Conservation (phyloP, 164 flowering plant species). For the Liriodendron chinense region DNA sequence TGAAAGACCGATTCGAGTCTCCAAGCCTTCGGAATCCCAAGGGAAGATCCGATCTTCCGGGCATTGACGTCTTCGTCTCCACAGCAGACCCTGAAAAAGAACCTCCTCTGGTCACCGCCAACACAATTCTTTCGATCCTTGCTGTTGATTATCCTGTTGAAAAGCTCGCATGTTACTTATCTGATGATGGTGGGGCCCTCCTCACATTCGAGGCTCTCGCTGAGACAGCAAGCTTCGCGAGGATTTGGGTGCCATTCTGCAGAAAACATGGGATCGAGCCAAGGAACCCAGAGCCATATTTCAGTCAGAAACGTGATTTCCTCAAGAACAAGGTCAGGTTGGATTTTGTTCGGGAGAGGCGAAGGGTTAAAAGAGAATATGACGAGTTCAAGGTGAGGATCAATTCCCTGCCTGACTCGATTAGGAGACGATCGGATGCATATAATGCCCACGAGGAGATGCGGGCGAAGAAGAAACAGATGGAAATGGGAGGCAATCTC, state of each 20-base stretch:
- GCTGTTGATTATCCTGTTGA: conserved; percentile 92
- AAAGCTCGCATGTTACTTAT: conserved; percentile 76
- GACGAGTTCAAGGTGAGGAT: conserved; percentile 95
- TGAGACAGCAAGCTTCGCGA: conserved; percentile 83
- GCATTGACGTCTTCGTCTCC: conserved; percentile 84
- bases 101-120: conserved; percentile 92
- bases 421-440: conserved; percentile 87
- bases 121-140: conserved; percentile 82
- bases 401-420: conserved; percentile 77
- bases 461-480: conserved; percentile 56
- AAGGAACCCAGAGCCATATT: conserved; percentile 80
- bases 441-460: conserved; percentile 79
- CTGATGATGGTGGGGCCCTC: conserved; percentile 90
- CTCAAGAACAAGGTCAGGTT: conserved; percentile 71
- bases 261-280: conserved; percentile 78
- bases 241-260: conserved; percentile 89
- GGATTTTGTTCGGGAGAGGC: conserved; percentile 88
- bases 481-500: conserved; percentile 49
- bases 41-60: conserved; percentile 85
- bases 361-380: conserved; percentile 83
- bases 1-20: conserved; percentile 71
- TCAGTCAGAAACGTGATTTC: conserved; percentile 72
- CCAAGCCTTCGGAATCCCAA: conserved; percentile 72
- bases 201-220: conserved; percentile 89
- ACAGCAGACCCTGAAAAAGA: conserved; percentile 93